A percentile compares a stretch with the other conserved stretches of the same genome.
phyloP scores from a whole-genome alignment of 2,329 filamentous ascomycete genomes.

The Beauveria asiatica region DNA sequence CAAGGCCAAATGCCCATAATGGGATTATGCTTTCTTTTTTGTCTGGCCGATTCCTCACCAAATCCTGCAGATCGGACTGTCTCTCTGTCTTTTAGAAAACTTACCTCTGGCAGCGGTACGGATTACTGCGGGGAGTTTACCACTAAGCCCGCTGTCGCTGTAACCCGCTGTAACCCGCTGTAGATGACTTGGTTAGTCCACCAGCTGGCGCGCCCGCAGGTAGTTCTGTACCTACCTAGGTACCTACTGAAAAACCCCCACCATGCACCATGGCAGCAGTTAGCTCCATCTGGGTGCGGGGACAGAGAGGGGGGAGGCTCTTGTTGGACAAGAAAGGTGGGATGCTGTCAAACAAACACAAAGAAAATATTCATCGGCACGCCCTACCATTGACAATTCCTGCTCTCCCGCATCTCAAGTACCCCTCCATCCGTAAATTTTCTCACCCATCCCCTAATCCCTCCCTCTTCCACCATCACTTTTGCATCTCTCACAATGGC shows the following conservation, averaged over 20 bases:
- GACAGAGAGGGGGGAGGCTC: not conserved
- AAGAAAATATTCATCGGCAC: not conserved
- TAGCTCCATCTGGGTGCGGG: constrained; percentile 4
- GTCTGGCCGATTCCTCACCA: too few species aligned
- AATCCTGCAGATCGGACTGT: too few species aligned
- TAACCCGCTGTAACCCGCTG: not conserved
- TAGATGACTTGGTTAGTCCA: not conserved
- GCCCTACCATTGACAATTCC: not conserved
- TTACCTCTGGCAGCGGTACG: not conserved
- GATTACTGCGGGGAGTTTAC: not conserved
- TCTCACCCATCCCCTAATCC: not conserved
- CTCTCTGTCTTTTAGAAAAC: not conserved
- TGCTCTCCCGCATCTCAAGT: not conserved
- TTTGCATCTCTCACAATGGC: constrained; percentile 18
- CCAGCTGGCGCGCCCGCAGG: too few species aligned
- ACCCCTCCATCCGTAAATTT: not conserved
- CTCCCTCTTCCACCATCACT: not conserved
- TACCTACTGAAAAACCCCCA: too few species aligned
- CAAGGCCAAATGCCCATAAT: too few species aligned
- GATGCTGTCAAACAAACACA: not conserved
- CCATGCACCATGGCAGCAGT: not conserved
- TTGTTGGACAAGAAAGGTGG: not conserved
- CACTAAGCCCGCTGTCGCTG: not conserved
- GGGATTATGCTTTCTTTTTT: too few species aligned
- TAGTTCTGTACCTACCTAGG: too few species aligned